These are phyloP conservation scores for Magnaporthiopsis rhizophila DNA, from an alignment of 2,329 filamentous ascomycete species.

Conservation along the genomic window DNA sequence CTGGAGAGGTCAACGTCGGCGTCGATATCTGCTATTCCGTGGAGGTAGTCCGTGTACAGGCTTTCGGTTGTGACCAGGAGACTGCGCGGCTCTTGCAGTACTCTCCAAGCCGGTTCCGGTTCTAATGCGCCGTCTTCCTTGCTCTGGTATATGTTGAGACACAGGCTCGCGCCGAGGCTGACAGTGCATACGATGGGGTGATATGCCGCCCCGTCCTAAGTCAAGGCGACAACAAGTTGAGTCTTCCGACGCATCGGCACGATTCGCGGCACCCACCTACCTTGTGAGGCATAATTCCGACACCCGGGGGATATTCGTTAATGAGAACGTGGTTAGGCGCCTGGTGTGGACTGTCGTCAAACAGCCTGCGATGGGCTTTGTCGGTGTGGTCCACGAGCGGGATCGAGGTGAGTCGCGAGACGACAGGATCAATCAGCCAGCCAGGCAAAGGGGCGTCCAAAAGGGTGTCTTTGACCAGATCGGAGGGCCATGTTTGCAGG, in stretches of 20 bases:
- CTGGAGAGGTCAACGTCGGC: conserved; percentile 58
- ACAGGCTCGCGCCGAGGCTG: conserved; percentile 69
- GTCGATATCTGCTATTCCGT: conserved; percentile 62
- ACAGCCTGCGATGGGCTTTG: conserved; percentile 33
- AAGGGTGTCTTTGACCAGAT: conserved; percentile 70
- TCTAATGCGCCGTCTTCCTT: conserved; percentile 52
- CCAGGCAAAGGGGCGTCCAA: conserved; percentile 64
- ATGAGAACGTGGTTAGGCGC: conserved; percentile 85
- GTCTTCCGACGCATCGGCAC: conserved; percentile 11
- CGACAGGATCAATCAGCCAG: conserved; percentile 66
- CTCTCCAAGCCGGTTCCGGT: conserved; percentile 40
- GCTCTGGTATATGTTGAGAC: conserved; percentile 67
- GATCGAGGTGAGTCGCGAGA: conserved; percentile 51
- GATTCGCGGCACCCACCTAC: conserved; percentile 18
- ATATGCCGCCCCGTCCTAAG: conserved; percentile 72
- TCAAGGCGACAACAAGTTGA: conserved; percentile 14
- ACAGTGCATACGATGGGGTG: conserved; percentile 84
- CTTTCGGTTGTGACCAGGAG: conserved; percentile 62
- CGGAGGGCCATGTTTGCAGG: conserved; percentile 83
- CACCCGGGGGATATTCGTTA: conserved; percentile 80
- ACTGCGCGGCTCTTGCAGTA: conserved; percentile 80
- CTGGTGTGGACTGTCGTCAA: conserved; percentile 60
- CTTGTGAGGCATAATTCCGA: conserved; percentile 97
- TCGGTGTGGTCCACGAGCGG: conserved; percentile 25
- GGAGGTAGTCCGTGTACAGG: conserved; percentile 64